Evolutionary conservation across 2,329 filamentous ascomycete species (phyloP).

Genomic region (Penicillium rolfsii): DNA sequence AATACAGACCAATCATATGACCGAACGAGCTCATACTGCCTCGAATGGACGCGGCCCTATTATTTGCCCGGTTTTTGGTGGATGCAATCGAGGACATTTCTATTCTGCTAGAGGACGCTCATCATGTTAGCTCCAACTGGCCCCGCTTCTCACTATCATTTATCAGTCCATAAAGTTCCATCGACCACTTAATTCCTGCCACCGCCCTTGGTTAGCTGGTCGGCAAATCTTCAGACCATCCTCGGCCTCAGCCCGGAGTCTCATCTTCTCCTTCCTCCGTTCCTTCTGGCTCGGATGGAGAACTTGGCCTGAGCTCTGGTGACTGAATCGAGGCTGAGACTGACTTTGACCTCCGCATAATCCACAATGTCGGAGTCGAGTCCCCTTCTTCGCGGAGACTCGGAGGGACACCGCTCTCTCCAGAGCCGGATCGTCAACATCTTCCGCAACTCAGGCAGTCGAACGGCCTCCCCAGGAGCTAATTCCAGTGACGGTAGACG

Average conservation of each 20-base stretch:
- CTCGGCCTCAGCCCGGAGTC: slow-evolving; percentile 5
- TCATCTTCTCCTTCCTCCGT: not conserved
- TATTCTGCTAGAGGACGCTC: not conserved
- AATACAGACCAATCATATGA: slow-evolving; percentile 9
- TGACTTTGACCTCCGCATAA: slow-evolving; percentile 6
- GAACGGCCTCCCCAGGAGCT: slow-evolving; percentile 17
- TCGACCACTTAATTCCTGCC: slow-evolving; percentile 2
- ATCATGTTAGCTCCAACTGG: not conserved
- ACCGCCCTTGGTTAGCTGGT: slow-evolving; percentile 27
- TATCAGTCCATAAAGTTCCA: slow-evolving; percentile 11
- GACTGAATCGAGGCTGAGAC: slow-evolving; percentile 2
- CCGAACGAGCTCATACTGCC: not conserved
- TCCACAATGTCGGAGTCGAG: slow-evolving; percentile 35
- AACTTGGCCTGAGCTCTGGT: not conserved
- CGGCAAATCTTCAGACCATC: slow-evolving; percentile 14
- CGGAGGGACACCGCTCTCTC: slow-evolving; percentile 33
- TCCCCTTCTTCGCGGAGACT: slow-evolving; percentile 24
- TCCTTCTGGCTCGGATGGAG: slow-evolving; percentile 16
- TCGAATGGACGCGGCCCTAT: not conserved
- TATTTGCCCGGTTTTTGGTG: not conserved
- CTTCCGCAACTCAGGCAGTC: slow-evolving; percentile 30
- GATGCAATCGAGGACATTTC: not conserved
- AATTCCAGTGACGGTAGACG: slow-evolving; percentile 8
- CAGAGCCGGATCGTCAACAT: slow-evolving; percentile 38
- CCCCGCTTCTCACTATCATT: slow-evolving; percentile 26